A percentile compares a stretch with the other conserved stretches of the same genome.
Evolutionary conservation across 768 basidiomycete genomes (phyloP).

Genomic region (Phlegmacium glaucopus): DNA sequence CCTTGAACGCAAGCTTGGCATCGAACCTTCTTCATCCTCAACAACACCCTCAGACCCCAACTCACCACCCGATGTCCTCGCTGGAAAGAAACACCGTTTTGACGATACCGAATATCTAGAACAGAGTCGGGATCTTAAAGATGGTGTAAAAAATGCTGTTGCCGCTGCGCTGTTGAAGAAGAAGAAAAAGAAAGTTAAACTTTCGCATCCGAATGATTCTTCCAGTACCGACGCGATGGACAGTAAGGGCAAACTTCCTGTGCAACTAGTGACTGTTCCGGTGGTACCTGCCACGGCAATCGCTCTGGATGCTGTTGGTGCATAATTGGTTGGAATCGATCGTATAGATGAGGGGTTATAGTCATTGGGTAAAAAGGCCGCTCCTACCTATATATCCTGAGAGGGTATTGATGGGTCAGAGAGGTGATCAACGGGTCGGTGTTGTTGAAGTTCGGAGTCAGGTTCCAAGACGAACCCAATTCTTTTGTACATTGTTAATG

Average conservation of each 20-base stretch:
- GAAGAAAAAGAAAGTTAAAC: constrained; percentile 20
- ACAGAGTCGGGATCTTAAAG: constrained; percentile 86
- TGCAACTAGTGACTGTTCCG: constrained; percentile 9
- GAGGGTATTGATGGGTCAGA: no score
- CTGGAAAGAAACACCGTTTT: constrained; percentile 83
- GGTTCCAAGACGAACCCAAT: no score
- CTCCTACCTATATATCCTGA: no score
- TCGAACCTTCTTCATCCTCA: constrained; percentile 36
- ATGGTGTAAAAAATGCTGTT: constrained; percentile 89
- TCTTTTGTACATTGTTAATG: no score
- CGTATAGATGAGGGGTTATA: constrained; percentile 4
- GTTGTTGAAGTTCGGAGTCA: no score
- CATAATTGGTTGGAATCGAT: constrained; percentile 26
- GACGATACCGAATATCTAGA: constrained; percentile 93
- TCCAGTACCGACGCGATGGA: constrained; percentile 4
- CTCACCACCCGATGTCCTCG: constrained; percentile 41
- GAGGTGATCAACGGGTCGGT: no score
- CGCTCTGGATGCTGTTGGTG: constrained; percentile 28
- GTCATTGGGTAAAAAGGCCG: no score
- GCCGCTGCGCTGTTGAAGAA: constrained; percentile 43
- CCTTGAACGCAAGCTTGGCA: constrained; percentile 81
- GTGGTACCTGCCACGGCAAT: constrained; percentile 8
- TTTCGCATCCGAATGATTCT: constrained; percentile 28
- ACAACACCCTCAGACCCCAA: constrained; percentile 26
- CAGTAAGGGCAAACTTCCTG: constrained; percentile 8